Conservation (phyloP, 345 rosid genomes). For the Crucihimalaya himalaica region DNA sequence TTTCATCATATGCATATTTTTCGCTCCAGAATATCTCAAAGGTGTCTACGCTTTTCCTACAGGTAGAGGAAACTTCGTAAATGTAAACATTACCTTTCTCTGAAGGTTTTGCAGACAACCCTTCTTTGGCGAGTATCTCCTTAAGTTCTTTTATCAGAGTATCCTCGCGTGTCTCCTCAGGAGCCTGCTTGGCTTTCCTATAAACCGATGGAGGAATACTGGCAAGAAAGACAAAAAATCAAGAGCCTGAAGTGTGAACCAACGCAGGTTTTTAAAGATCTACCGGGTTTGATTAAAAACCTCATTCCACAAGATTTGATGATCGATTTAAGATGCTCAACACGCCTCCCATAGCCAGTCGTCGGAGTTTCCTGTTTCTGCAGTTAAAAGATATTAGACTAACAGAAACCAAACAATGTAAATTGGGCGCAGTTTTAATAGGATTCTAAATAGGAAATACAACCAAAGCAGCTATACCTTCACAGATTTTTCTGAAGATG, state of each 20-base stretch:
- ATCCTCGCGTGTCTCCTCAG: constrained; percentile 79
- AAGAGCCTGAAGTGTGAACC: not conserved
- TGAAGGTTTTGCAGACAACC: constrained; percentile 75
- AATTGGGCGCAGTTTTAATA: not conserved
- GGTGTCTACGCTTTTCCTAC: not conserved
- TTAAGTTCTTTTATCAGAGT: constrained; percentile 73
- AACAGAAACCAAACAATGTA: not conserved
- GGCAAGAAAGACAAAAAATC: not conserved
- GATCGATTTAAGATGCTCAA: constrained; percentile 79
- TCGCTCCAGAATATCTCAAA: not conserved
- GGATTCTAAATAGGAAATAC: not conserved
- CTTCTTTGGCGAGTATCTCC: constrained; percentile 83
- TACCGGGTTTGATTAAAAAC: constrained; percentile 42
- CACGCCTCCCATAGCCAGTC: constrained; percentile 71
- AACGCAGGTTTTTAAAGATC: not conserved
- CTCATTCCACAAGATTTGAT: constrained; percentile 87
- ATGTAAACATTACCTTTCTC: constrained; percentile 60
- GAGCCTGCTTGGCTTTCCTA: constrained; percentile 82
- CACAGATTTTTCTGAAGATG: constrained; percentile 36
- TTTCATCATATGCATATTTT: not conserved
- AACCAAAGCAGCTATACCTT: constrained; percentile 45
- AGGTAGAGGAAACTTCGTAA: not conserved
- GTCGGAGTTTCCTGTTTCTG: constrained; percentile 71
- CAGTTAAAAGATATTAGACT: constrained; percentile 28
- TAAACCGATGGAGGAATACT: constrained; percentile 80